Conservation (phyloP, 495 filamentous ascomycete species). For the Penicillium parvum region DNA sequence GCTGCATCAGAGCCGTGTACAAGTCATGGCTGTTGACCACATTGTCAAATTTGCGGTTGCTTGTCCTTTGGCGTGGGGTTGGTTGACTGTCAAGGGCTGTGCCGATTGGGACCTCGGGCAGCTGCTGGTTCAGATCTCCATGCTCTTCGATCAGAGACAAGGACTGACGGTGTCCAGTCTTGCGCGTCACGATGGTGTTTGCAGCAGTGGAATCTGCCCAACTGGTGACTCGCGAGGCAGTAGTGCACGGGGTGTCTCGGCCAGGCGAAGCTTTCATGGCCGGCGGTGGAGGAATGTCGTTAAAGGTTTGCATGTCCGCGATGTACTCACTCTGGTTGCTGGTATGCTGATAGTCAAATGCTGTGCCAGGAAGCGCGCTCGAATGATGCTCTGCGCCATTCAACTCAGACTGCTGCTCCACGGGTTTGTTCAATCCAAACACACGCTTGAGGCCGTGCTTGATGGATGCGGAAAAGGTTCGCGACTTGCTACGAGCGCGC, state of each 20-base stretch:
- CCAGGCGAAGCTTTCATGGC: slow-evolving; percentile 31
- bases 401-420: slow-evolving; percentile 16
- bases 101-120: slow-evolving; percentile 16
- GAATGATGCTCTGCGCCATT: too few species aligned
- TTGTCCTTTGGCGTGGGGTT: slow-evolving; percentile 8
- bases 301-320: not conserved
- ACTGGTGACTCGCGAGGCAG: slow-evolving; percentile 68
- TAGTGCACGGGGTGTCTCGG: slow-evolving; percentile 46
- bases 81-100: not conserved
- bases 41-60: slow-evolving; percentile 16
- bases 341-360: not conserved
- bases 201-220: slow-evolving; percentile 64
- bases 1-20: slow-evolving; percentile 70
- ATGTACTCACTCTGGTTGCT: not conserved
- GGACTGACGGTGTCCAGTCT: slow-evolving; percentile 46
- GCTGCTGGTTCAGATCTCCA: slow-evolving; percentile 42
- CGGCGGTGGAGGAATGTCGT: slow-evolving; percentile 2
- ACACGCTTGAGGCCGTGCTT: slow-evolving; percentile 58
- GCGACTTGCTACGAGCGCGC: slow-evolving; percentile 47
- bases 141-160: slow-evolving; percentile 66
- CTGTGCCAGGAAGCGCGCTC: too few species aligned
- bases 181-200: slow-evolving; percentile 41
- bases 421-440: slow-evolving; percentile 47
- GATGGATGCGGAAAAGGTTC: slow-evolving; percentile 57
- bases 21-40: slow-evolving; percentile 60